Percentiles rank a stretch among this genome's conserved stretches.
phyloP scores from a whole-genome alignment of 2,329 filamentous ascomycete species.

The Pseudogymnoascus sp. region DNA sequence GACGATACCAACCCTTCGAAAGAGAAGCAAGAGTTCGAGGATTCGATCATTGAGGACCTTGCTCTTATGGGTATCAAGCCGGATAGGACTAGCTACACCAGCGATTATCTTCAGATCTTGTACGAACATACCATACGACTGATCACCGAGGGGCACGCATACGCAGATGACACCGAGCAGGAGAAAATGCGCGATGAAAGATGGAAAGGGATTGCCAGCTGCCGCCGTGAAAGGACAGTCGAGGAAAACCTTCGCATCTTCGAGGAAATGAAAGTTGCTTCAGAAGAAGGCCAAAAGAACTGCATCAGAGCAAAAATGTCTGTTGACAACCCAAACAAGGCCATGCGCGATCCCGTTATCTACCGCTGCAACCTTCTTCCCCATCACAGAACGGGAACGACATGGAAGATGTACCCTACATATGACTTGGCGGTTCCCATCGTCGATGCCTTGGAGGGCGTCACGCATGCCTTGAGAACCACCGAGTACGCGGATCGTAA shows the following conservation, averaged over 20 bases:
- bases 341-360: constrained; percentile 92
- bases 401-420: constrained; percentile 80
- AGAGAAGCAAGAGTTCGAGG: constrained; percentile 93
- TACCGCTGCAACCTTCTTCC: constrained; percentile 75
- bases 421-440: constrained; percentile 83
- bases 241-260: constrained; percentile 83
- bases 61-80: constrained; percentile 85
- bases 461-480: constrained; percentile 74
- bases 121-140: constrained; percentile 78
- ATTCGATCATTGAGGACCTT: constrained; percentile 86
- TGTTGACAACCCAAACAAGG: constrained; percentile 85
- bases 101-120: constrained; percentile 89
- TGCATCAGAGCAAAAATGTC: constrained; percentile 95
- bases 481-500: constrained; percentile 85
- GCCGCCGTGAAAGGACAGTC: constrained; percentile 64
- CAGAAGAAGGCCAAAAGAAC: constrained; percentile 57
- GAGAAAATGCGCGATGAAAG: constrained; percentile 81
- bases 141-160: constrained; percentile 80
- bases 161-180: constrained; percentile 88
- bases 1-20: constrained; percentile 97
- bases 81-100: constrained; percentile 79
- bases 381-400: constrained; percentile 71
- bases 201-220: constrained; percentile 73
- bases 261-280: constrained; percentile 86
- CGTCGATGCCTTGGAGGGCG: constrained; percentile 70